Base-by-base conservation (phyloP, 2,329 filamentous ascomycete genomes). In the Colletotrichum lindemuthianum region DNA sequence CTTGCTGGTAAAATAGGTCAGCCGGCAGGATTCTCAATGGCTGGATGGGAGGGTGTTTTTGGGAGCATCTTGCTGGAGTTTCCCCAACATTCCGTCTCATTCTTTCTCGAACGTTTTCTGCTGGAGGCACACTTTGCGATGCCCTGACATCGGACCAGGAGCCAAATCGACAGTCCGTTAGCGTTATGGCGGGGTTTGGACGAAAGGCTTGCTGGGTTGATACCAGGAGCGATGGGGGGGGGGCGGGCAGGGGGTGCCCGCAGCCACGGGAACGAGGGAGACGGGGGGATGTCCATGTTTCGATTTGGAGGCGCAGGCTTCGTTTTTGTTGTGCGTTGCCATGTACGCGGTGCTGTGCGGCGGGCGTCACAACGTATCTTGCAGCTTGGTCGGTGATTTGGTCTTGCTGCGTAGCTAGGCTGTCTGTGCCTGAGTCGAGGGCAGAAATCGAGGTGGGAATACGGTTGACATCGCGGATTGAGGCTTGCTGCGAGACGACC, bases 271-370 rank as follows among this genome's bases (percentile, higher is more conserved):
- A 63, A 56, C 41, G 47, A 40, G n/a, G 43, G 47, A 34, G 40
- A 57, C 51, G 61, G 58, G 61, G 56, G 57, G n/a, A 60, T 32
- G 45, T 15, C 47, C 58, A 52, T 65, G 63, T 65, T 57, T 61
- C 59, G 63, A 39, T 34, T 48, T 41, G 40, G 47, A 47, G 40
- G 39, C 34, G 24, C 32, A 7, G 16, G 16, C 15, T n/a, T 37
- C 11, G 11, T 34, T 37, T 34, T 33, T 36, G 16, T 15, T 7
- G 33, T 11, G 36, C 24, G n/a, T 10, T 32, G 16, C 33, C 4
- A 34, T 10, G 47, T 36, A 36, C 36, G 24, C 24, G 32, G 24
- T 37, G 13, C n/a, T 16, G 32, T 34, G 40, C 43, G 16, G 15
- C 8, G 33, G 8, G 43, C 24, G n/a, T 10, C 45, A 13, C 33